These are phyloP conservation scores for Ascomycota sp. DNA, from an alignment of 2,329 filamentous ascomycete species.

Conservation along the genomic window DNA sequence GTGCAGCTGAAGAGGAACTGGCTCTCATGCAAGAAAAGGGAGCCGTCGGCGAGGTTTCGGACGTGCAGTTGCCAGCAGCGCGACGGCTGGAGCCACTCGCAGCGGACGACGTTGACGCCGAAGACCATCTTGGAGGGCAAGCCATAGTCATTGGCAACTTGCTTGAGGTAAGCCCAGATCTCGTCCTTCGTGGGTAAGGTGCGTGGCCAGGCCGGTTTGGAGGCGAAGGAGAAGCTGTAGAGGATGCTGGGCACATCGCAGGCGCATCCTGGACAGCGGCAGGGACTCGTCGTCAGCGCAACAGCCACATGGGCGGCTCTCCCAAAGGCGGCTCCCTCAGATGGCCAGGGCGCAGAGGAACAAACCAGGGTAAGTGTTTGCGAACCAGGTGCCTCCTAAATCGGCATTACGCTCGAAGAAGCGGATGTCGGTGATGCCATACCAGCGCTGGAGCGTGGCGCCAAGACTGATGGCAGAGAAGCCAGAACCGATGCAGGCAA, in stretches of 20 bases:
- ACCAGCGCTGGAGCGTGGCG: slow-evolving; percentile 31
- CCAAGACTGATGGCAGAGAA: slow-evolving; percentile 40
- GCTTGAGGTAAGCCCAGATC: slow-evolving; percentile 31
- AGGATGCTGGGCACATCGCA: slow-evolving; percentile 36
- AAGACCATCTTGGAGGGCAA: slow-evolving; percentile 17
- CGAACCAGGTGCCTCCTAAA: slow-evolving; percentile 42
- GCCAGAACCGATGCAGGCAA: slow-evolving; percentile 32
- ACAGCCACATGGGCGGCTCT: too few relatives aligned
- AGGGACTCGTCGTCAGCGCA: not conserved
- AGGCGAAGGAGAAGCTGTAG: slow-evolving; percentile 38
- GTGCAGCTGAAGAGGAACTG: slow-evolving; percentile 17
- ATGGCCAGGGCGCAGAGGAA: too few relatives aligned
- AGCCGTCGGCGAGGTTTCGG: slow-evolving; percentile 6
- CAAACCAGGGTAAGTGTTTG: slow-evolving; percentile 36
- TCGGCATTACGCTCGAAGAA: slow-evolving; percentile 36
- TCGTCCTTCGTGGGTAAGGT: slow-evolving; percentile 32
- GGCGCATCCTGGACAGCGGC: slow-evolving; percentile 13
- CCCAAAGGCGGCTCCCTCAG: too few relatives aligned
- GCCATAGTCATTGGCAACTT: slow-evolving; percentile 24
- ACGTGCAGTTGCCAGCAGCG: slow-evolving; percentile 14
- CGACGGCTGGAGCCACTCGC: slow-evolving; percentile 16
- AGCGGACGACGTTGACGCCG: slow-evolving; percentile 13
- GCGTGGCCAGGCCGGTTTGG: slow-evolving; percentile 37
- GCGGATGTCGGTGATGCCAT: slow-evolving; percentile 33
- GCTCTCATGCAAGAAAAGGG: slow-evolving; percentile 13